A percentile compares a stretch with the other conserved stretches of the same genome.
Evolutionary conservation across 2,329 filamentous ascomycete species (phyloP).

Genomic region (Sclerotinia trifoliorum): DNA sequence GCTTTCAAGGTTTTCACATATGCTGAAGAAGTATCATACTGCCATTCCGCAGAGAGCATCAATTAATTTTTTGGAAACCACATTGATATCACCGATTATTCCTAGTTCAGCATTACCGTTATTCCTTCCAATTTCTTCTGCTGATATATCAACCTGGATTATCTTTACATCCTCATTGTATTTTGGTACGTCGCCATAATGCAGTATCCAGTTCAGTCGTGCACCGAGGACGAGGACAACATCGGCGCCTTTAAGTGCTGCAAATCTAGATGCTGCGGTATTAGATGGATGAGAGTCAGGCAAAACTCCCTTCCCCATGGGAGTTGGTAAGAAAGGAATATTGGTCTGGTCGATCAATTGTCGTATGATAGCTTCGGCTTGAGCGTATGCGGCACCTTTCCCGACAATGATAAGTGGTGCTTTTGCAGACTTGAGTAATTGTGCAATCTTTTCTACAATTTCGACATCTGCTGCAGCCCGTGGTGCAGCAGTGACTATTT

Average conservation of each 20-base stretch:
- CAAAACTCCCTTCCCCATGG: conserved; percentile 58
- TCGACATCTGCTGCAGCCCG: conserved; percentile 47
- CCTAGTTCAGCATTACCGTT: conserved; percentile 48
- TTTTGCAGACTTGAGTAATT: conserved; percentile 48
- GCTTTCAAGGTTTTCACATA: conserved; percentile 41
- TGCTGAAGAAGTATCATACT: conserved; percentile 42
- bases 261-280: conserved; percentile 52
- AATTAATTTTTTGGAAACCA: conserved; percentile 49
- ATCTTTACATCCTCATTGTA: conserved; percentile 51
- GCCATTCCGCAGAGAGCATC: conserved; percentile 45
- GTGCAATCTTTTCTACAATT: conserved; percentile 44
- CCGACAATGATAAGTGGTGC: conserved; percentile 54
- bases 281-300: conserved; percentile 54
- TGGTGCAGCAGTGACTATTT: conserved; percentile 43
- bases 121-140: conserved; percentile 55
- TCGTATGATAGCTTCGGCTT: conserved; percentile 48
- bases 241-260: conserved; percentile 53
- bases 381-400: conserved; percentile 55
- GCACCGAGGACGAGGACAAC: conserved; percentile 55
- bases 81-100: conserved; percentile 51
- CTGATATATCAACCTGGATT: conserved; percentile 54
- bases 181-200: conserved; percentile 55
- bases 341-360: conserved; percentile 48
- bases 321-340: conserved; percentile 56
- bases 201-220: conserved; percentile 58